Evolutionary conservation across 179 eudicot genomes (phyloP), one percentile per base, ranked within the genome.

Genomic region (Drosera spatulata): DNA sequence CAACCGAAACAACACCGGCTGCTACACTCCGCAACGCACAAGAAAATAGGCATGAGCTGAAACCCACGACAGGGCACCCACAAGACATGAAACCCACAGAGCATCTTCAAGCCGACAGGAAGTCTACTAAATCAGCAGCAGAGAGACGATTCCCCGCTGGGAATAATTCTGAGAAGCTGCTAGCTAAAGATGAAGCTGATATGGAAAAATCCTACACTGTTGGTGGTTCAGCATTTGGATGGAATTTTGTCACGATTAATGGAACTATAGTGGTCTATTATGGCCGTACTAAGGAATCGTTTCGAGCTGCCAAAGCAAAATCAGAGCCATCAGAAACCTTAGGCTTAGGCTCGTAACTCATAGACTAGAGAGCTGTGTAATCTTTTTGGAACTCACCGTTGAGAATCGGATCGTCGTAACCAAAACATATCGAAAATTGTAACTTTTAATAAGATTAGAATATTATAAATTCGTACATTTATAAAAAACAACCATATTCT

Each of bases 221-320:
- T 61, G 98, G 98, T 43, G 95, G 95, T 11, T 91, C 98, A 2
- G 91, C 96, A 48, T 77, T 84, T 42, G 98, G 98, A 50, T 91
- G 98, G 98, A 91, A 91, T 73, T 91, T 91, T 69, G 56, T 84
- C 64, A 83, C 84, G 11, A 88, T 67, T 53, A 71, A 71, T 5
- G 73, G 85, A 52, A 75, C 55, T 48, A 69, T 76, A 72, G 60
- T 82, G 0, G 79, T 69, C 67, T 91, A 85, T 62, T 91, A 88
- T 69, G 98, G 98, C 51, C 77, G 87, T 79, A 85, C 87, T n/a
- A 91, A 84, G 74, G 98, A 88, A 72, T 67, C 73, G 49, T 91
- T 83, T 71, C 78, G 87, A 58, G 74, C 91, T 50, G 73, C 69
- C 22, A 74, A 82, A 53, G 64, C 67, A 71, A 6, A n/a, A 4